phyloP scores from a whole-genome alignment of 1,284 basidiomycete genomes.

The Cryptococcus amylolentus region DNA sequence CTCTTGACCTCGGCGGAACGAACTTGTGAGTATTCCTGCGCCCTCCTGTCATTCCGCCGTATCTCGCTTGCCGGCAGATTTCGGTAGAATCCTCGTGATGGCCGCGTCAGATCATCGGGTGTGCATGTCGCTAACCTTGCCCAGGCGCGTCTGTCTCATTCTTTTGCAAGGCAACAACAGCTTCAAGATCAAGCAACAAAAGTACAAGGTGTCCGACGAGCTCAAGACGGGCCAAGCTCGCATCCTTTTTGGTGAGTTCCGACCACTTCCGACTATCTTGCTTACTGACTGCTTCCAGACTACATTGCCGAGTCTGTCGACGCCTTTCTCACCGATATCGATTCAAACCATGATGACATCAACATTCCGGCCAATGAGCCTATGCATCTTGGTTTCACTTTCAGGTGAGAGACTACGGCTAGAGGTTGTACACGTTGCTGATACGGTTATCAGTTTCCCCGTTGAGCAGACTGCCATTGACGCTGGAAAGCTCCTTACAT shows the following conservation, averaged over 20 bases:
- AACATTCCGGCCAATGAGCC: conserved; percentile 49
- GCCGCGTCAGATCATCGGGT: no score
- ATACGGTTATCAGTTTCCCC: conserved; percentile 63
- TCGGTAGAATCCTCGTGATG: no score
- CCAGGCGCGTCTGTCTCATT: conserved; percentile 88
- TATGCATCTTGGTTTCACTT: conserved; percentile 84
- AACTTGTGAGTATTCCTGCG: conserved; percentile 65
- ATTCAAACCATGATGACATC: conserved; percentile 38
- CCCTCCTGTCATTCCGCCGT: not conserved
- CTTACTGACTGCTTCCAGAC: conserved; percentile 54
- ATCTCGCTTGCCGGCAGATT: not conserved
- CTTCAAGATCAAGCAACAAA: conserved; percentile 85
- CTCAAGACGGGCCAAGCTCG: conserved; percentile 84
- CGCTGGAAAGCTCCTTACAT: conserved; percentile 82
- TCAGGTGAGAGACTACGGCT: conserved; percentile 54
- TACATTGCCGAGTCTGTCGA: conserved; percentile 96
- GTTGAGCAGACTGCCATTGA: conserved; percentile 94
- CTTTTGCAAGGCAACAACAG: conserved; percentile 81
- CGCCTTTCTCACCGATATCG: conserved; percentile 76
- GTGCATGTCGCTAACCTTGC: not conserved
- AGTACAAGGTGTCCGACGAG: conserved; percentile 85
- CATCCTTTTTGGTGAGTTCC: conserved; percentile 68
- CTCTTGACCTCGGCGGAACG: conserved; percentile 90
- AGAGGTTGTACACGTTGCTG: no score
- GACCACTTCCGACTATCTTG: not conserved